phyloP scores from a whole-genome alignment of 768 basidiomycete species.

The Mycena rosella region DNA sequence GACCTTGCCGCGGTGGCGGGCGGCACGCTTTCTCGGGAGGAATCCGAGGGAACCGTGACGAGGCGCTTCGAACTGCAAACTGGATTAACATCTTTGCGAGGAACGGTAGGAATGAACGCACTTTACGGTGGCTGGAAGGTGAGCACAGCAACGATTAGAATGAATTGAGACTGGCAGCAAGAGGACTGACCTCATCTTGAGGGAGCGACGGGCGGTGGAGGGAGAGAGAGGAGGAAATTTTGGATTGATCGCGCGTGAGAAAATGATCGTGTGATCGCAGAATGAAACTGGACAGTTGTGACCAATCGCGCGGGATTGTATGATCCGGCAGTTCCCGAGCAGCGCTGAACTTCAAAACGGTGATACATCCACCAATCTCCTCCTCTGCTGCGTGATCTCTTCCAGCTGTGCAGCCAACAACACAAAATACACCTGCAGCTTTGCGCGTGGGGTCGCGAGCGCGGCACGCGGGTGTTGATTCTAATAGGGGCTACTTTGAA shows the following conservation, averaged over 20 bases:
- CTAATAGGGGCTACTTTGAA: not conserved
- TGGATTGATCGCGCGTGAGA: too few relatives aligned
- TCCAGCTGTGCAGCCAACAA: too few relatives aligned
- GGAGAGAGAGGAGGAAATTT: conserved; percentile 1
- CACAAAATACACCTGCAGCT: too few relatives aligned
- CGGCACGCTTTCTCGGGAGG: conserved; percentile 96
- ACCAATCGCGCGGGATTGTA: too few relatives aligned
- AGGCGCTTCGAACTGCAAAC: conserved; percentile 92
- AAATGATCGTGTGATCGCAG: too few relatives aligned
- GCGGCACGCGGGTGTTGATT: too few relatives aligned
- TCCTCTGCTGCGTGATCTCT: too few relatives aligned
- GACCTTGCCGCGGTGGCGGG: conserved; percentile 98
- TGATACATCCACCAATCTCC: too few relatives aligned
- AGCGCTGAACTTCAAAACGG: too few relatives aligned
- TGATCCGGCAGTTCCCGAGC: too few relatives aligned
- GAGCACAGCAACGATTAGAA: conserved; percentile 19
- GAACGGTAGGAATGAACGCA: conserved; percentile 47
- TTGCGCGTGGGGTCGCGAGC: too few relatives aligned
- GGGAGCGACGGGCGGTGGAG: conserved; percentile 49
- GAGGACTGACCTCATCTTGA: conserved; percentile 74
- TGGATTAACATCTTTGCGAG: conserved; percentile 41
- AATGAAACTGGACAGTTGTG: too few relatives aligned
- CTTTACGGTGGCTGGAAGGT: conserved; percentile 85
- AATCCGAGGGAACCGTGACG: conserved; percentile 98
- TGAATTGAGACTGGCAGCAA: conserved; percentile 18